Evolutionary conservation across 768 basidiomycete genomes (phyloP).

Genomic region (Lactarius psammicola): DNA sequence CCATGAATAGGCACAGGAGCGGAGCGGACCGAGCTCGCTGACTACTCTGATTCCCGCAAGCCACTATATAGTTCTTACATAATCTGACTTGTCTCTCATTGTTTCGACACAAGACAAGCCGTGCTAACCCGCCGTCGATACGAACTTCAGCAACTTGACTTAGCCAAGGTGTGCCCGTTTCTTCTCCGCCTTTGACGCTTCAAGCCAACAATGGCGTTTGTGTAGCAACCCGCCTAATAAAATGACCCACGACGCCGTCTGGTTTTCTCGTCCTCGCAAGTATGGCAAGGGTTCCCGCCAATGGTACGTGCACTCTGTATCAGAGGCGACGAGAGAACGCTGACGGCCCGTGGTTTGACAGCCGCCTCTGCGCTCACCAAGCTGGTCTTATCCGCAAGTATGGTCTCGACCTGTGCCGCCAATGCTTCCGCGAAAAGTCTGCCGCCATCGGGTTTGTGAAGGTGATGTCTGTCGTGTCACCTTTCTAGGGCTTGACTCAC

Average conservation of each 20-base stretch:
- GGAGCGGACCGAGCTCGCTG: no score
- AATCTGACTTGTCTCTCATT: not conserved
- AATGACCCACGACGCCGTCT: constrained; percentile 98
- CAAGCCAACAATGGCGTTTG: constrained; percentile 20
- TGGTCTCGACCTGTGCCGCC: constrained; percentile 95
- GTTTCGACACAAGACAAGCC: not conserved
- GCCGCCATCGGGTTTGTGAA: constrained; percentile 92
- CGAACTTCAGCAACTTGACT: constrained; percentile 24
- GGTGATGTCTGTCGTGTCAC: constrained; percentile 51
- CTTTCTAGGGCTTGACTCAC: not conserved
- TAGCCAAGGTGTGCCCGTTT: constrained; percentile 10
- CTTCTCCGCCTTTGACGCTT: constrained; percentile 6
- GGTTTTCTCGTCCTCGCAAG: constrained; percentile 95
- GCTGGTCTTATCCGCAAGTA: constrained; percentile 98
- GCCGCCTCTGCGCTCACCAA: constrained; percentile 95
- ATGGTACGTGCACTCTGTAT: constrained; percentile 56
- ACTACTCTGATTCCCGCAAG: not conserved
- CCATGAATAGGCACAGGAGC: no score
- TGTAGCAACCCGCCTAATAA: constrained; percentile 35
- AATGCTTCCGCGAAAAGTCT: constrained; percentile 97
- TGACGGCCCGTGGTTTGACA: constrained; percentile 34
- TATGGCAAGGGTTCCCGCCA: constrained; percentile 94
- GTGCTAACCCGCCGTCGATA: not conserved
- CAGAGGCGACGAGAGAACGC: constrained; percentile 7
- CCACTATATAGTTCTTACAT: constrained; percentile 2